phyloP scores from a whole-genome alignment of 306 rosid genomes.

The Begonia masoniana region DNA sequence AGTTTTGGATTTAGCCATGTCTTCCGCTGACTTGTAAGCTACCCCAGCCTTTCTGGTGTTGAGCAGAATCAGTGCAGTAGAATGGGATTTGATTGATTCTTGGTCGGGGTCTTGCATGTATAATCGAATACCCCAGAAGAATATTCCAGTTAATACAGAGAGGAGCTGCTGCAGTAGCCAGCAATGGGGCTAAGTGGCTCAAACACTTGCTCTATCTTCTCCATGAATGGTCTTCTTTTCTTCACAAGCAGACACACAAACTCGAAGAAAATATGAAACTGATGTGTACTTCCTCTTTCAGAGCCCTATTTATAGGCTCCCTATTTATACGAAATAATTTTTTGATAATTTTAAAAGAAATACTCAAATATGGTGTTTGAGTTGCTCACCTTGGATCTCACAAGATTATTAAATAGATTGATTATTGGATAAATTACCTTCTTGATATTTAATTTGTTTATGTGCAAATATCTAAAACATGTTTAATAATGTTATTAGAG shows the following conservation, averaged over 20 bases:
- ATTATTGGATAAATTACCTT: too few species aligned
- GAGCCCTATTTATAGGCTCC: too few species aligned
- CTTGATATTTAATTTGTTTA: too few species aligned
- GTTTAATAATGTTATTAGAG: too few species aligned
- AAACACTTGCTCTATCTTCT: neutral
- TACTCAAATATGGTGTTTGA: too few species aligned
- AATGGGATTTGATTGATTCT: conserved; percentile 26
- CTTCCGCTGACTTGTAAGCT: conserved; percentile 35
- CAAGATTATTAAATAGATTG: too few species aligned
- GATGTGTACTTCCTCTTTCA: too few species aligned
- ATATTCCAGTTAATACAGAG: conserved; percentile 28
- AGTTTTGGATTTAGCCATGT: conserved; percentile 29
- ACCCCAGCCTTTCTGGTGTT: conserved; percentile 34
- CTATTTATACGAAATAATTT: too few species aligned
- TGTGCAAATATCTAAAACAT: too few species aligned
- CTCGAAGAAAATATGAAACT: too few species aligned
- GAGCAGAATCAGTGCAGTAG: conserved; percentile 36
- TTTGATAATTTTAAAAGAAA: too few species aligned
- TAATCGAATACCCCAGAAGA: conserved; percentile 30
- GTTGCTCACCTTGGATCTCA: too few species aligned
- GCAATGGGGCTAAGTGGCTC: conserved; percentile 52
- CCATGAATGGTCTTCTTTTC: neutral
- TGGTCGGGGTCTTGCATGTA: conserved; percentile 32
- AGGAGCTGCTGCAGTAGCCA: conserved; percentile 34
- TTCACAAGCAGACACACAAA: neutral